Evolutionary conservation across 2,329 filamentous ascomycete species (phyloP).

Genomic region (Clarireedia homoeocarpa): DNA sequence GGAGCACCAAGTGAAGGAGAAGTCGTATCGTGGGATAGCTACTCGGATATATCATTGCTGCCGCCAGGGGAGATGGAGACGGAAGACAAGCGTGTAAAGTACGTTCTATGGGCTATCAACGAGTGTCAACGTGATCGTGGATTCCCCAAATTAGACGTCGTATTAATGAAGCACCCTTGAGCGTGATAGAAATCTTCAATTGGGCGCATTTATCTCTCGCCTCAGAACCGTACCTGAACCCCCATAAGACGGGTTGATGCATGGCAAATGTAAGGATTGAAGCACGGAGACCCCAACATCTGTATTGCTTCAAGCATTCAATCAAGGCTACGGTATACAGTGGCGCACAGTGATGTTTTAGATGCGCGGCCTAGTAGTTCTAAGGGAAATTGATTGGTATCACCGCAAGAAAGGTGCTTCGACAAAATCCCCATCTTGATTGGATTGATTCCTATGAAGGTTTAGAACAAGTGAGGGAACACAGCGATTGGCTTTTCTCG

Average conservation of each 20-base stretch:
- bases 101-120: conserved; percentile 1
- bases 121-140: neutral
- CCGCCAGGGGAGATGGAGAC: neutral
- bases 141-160: neutral
- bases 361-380: no score
- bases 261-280: neutral
- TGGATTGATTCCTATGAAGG: no score
- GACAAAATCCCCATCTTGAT: no score
- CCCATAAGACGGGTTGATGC: neutral
- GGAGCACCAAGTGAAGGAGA: conserved; percentile 2
- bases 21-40: conserved; percentile 1
- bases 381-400: no score
- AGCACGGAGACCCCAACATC: no score
- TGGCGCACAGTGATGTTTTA: no score
- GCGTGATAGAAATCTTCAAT: neutral
- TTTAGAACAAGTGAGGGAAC: no score
- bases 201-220: neutral
- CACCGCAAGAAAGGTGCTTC: no score
- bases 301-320: no score
- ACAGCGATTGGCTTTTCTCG: no score
- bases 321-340: no score
- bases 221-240: no score
- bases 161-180: conserved; percentile 4
- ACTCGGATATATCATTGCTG: conserved; percentile 1
- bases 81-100: neutral